Conservation (phyloP, 345 rosid species). For the Hirschfeldia incana region DNA sequence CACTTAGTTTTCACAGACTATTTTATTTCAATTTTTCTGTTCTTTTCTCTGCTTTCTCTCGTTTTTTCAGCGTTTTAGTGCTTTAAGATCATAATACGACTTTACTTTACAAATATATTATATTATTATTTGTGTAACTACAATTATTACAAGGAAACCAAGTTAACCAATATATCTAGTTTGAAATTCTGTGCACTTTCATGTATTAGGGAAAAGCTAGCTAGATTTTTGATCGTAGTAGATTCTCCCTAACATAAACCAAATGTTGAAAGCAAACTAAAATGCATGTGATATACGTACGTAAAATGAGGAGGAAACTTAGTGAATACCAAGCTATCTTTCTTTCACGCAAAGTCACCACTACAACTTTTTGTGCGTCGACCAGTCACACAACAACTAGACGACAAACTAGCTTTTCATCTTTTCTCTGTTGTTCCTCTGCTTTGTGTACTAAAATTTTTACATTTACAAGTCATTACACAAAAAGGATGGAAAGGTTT, state of each 20-base stretch:
- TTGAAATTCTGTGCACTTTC: constrained; percentile 5
- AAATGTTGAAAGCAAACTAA: background rate
- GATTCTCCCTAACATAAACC: constrained; percentile 14
- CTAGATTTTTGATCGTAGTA: background rate
- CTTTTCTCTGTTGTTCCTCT: constrained; percentile 21
- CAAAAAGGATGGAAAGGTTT: background rate
- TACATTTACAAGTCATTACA: constrained; percentile 39
- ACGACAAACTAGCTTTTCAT: constrained; percentile 25
- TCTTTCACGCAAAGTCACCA: constrained; percentile 18
- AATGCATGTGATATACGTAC: background rate
- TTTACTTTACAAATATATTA: constrained; percentile 13
- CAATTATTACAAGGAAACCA: background rate
- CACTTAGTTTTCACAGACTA: background rate
- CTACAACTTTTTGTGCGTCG: constrained; percentile 25
- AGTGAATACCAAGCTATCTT: constrained; percentile 1
- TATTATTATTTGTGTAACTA: background rate
- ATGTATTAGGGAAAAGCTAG: background rate
- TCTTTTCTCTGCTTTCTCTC: constrained; percentile 15
- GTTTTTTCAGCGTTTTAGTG: constrained; percentile 9
- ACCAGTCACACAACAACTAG: constrained; percentile 21
- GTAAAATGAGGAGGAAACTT: constrained; percentile 27
- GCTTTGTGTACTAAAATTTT: constrained; percentile 17
- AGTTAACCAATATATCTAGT: background rate
- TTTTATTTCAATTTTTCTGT: background rate
- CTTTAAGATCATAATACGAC: background rate